These are phyloP conservation scores for Coemansia sp. DNA, from an alignment of 192 early-diverging fungal species.

Conservation along the genomic window DNA sequence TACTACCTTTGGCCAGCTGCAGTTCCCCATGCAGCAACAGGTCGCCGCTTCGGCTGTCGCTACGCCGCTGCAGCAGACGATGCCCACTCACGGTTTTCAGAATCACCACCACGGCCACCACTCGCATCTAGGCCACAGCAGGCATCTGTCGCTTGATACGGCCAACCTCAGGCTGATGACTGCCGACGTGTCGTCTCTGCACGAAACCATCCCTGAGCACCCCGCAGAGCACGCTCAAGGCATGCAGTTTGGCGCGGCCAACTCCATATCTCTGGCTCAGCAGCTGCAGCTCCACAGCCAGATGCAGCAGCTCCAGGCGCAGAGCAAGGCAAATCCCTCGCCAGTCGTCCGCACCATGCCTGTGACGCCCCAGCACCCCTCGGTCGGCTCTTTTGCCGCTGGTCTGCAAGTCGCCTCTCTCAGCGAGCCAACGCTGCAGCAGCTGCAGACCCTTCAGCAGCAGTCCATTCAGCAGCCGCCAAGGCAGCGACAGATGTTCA, in stretches of 20 bases:
- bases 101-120: slow-evolving; percentile 15
- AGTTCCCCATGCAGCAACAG: slow-evolving; percentile 12
- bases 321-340: slow-evolving; percentile 12
- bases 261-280: slow-evolving; percentile 3
- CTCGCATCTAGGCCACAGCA: slow-evolving; percentile 29
- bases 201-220: slow-evolving; percentile 15
- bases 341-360: slow-evolving; percentile 20
- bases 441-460: slow-evolving; percentile 5
- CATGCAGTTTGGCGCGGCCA: slow-evolving; percentile 11
- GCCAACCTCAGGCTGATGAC: slow-evolving; percentile 28
- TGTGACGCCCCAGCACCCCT: slow-evolving; percentile 24
- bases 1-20: slow-evolving; percentile 31
- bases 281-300: slow-evolving; percentile 23
- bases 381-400: not conserved
- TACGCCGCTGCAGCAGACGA: not conserved
- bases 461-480: slow-evolving; percentile 8
- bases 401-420: slow-evolving; percentile 14
- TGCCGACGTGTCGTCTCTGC: slow-evolving; percentile 14
- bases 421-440: slow-evolving; percentile 16
- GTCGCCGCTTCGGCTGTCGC: not conserved
- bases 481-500: slow-evolving; percentile 10
- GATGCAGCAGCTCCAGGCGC: slow-evolving; percentile 19
- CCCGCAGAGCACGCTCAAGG: slow-evolving; percentile 10
- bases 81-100: not conserved
- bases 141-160: slow-evolving; percentile 41